Evolutionary conservation across 2,329 filamentous ascomycete genomes (phyloP).

Genomic region (Coniochaeta ligniaria): DNA sequence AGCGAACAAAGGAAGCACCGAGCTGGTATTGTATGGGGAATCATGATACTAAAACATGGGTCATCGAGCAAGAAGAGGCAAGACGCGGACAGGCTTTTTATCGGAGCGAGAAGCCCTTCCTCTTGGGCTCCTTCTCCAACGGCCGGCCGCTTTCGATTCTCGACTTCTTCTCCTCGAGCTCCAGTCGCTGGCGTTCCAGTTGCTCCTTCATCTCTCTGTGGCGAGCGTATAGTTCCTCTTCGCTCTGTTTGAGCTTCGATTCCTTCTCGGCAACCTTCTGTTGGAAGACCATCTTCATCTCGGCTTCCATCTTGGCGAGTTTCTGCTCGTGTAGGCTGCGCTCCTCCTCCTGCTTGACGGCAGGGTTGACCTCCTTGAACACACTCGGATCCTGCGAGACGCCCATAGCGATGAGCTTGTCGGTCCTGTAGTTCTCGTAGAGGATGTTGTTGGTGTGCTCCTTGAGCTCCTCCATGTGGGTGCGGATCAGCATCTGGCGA

Average conservation of each 20-base stretch:
- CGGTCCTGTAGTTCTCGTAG: constrained; percentile 99
- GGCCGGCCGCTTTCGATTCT: constrained; percentile 92
- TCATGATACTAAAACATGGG: constrained; percentile 52
- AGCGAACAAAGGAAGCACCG: constrained; percentile 43
- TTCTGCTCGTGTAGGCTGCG: constrained; percentile 97
- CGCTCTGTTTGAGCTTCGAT: constrained; percentile 98
- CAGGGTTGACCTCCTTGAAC: constrained; percentile 99
- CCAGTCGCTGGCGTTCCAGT: constrained; percentile 85
- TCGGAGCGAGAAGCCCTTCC: constrained; percentile 98
- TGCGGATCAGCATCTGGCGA: constrained; percentile 98
- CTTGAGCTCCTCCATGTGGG: constrained; percentile 99
- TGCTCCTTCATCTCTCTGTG: constrained; percentile 99
- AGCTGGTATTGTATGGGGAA: constrained; percentile 50
- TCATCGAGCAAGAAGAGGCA: constrained; percentile 28
- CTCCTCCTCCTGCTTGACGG: constrained; percentile 99
- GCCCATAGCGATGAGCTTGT: constrained; percentile 98
- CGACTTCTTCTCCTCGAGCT: constrained; percentile 97
- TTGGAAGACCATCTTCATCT: constrained; percentile 99
- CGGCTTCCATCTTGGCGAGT: constrained; percentile 99
- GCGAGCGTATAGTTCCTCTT: constrained; percentile 95
- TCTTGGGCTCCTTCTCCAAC: constrained; percentile 95
- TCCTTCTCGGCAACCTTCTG: constrained; percentile 99
- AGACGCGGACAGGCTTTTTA: constrained; percentile 49
- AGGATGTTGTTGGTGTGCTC: constrained; percentile 98
- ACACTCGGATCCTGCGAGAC: constrained; percentile 97